A percentile compares a stretch with the other conserved stretches of the same genome.
phyloP scores from a whole-genome alignment of 495 filamentous ascomycete genomes.

The Annulohypoxylon moriforme region DNA sequence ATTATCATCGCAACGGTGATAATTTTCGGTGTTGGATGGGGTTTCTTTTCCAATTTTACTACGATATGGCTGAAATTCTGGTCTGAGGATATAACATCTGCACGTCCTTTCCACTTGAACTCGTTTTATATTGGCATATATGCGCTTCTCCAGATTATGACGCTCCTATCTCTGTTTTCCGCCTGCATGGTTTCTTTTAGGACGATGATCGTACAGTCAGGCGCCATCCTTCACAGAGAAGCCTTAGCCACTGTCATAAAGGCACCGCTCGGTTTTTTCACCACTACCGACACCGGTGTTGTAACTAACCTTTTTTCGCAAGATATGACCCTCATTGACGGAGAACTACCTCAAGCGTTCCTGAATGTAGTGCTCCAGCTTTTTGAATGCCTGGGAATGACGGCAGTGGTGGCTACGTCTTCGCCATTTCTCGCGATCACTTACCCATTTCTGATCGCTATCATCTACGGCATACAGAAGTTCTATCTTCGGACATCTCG shows the following conservation, averaged over 20 bases:
- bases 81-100: slow-evolving; percentile 47
- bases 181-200: slow-evolving; percentile 18
- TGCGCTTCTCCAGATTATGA: slow-evolving; percentile 46
- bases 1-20: slow-evolving; percentile 25
- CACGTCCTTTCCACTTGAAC: slow-evolving; percentile 40
- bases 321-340: slow-evolving; percentile 60
- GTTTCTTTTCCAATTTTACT: slow-evolving; percentile 52
- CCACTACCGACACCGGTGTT: slow-evolving; percentile 54
- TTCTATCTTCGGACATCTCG: slow-evolving; percentile 71
- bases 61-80: slow-evolving; percentile 57
- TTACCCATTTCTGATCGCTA: slow-evolving; percentile 39
- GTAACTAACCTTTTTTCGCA: slow-evolving; percentile 58
- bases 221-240: slow-evolving; percentile 45
- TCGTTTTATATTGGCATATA: slow-evolving; percentile 53
- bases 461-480: slow-evolving; percentile 66
- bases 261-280: slow-evolving; percentile 52
- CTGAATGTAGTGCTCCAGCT: slow-evolving; percentile 47
- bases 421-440: slow-evolving; percentile 48
- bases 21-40: slow-evolving; percentile 46
- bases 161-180: slow-evolving; percentile 26
- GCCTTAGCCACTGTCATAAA: slow-evolving; percentile 43
- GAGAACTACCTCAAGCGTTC: slow-evolving; percentile 42
- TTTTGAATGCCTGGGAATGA: slow-evolving; percentile 41
- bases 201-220: slow-evolving; percentile 28
- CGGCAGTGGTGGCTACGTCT: slow-evolving; percentile 36